phyloP scores from a whole-genome alignment of 257 asterid species.

The Nicotiana knightiana region DNA sequence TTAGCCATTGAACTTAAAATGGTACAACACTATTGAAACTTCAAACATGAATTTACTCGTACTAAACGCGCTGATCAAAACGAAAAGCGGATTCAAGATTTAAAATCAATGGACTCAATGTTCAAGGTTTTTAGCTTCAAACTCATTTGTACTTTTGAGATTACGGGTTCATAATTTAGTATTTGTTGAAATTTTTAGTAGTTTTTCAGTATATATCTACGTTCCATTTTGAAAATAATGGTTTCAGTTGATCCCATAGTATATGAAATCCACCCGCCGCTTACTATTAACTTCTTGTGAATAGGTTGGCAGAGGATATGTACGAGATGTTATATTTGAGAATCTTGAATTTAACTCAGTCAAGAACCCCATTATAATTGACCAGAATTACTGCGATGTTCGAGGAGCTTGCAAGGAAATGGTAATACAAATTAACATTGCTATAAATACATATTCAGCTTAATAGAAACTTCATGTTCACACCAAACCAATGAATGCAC shows the following conservation, averaged over 20 bases:
- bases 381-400: slow-evolving; percentile 46
- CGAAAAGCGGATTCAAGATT: too few species aligned
- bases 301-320: slow-evolving; percentile 55
- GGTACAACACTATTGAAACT: neutral
- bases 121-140: too few species aligned
- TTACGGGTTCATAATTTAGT: too few species aligned
- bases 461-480: neutral
- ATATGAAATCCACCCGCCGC: neutral
- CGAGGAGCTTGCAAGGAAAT: slow-evolving; percentile 31
- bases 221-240: neutral
- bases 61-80: too few species aligned
- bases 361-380: slow-evolving; percentile 57
- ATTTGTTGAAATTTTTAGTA: too few species aligned
- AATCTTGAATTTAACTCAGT: slow-evolving; percentile 39
- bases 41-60: neutral
- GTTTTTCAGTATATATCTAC: neutral
- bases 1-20: neutral
- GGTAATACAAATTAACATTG: slow-evolving; percentile 20
- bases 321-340: slow-evolving; percentile 36
- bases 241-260: neutral
- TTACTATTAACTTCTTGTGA: neutral
- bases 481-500: neutral
- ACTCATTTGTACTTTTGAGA: neutral
- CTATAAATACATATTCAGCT: neutral
- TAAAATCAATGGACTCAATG: too few species aligned